Evolutionary conservation across 2,329 filamentous ascomycete genomes (phyloP).

Genomic region (Tolypocladium ophioglossoides): DNA sequence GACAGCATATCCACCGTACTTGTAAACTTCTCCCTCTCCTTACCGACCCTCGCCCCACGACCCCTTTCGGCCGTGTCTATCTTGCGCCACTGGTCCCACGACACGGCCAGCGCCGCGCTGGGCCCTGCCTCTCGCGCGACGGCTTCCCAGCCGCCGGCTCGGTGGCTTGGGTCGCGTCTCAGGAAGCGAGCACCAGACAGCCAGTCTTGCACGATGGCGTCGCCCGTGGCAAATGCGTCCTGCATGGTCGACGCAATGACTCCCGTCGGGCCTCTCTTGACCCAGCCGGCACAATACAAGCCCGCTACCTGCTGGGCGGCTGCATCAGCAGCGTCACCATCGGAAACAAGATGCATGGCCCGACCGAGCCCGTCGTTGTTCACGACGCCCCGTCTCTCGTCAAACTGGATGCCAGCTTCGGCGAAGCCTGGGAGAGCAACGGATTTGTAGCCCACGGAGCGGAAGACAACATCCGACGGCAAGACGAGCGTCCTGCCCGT

Average conservation of each 20-base stretch:
- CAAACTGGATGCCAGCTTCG: constrained; percentile 67
- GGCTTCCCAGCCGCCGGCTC: constrained; percentile 60
- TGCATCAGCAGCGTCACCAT: constrained; percentile 14
- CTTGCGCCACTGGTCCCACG: constrained; percentile 73
- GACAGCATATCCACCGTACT: constrained; percentile 46
- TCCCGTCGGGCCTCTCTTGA: constrained; percentile 87
- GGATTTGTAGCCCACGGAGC: constrained; percentile 92
- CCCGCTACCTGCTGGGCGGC: constrained; percentile 45
- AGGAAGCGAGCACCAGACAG: constrained; percentile 30
- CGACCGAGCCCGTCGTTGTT: constrained; percentile 74
- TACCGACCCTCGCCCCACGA: constrained; percentile 56
- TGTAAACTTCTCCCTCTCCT: constrained; percentile 65
- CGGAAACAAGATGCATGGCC: constrained; percentile 34
- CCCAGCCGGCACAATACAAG: constrained; percentile 91
- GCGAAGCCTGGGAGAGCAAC: constrained; percentile 63
- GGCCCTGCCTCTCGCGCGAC: constrained; percentile 49
- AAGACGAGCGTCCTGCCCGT: constrained; percentile 43
- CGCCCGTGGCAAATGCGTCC: constrained; percentile 83
- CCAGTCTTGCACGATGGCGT: constrained; percentile 78
- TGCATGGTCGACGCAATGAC: constrained; percentile 95
- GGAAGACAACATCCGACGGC: constrained; percentile 65
- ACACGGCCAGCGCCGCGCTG: constrained; percentile 51
- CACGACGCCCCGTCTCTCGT: constrained; percentile 63
- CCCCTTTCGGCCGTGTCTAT: constrained; percentile 73
- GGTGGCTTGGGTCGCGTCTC: constrained; percentile 2